Conservation (phyloP, 1,139 yeast genomes). For the Chernovozyma sophiae-reginae region DNA sequence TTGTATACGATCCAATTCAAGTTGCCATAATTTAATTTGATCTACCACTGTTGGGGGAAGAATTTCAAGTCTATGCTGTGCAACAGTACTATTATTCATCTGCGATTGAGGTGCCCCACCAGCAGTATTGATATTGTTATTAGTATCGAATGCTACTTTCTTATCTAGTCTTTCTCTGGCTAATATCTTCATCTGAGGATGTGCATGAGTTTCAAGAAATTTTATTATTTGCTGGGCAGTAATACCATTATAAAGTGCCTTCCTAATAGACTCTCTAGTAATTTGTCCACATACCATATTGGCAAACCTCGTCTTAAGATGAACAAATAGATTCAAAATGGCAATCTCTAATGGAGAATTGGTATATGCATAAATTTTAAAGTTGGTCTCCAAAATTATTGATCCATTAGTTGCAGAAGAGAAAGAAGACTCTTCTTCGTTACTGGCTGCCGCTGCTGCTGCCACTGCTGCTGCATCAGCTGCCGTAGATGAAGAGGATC, state of each 20-base stretch:
- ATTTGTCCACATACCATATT: constrained; percentile 93
- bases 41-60: constrained; percentile 95
- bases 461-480: constrained; percentile 15
- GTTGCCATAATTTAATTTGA: constrained; percentile 93
- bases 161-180: constrained; percentile 68
- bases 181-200: constrained; percentile 77
- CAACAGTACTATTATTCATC: constrained; percentile 18
- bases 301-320: constrained; percentile 75
- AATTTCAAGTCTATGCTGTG: constrained; percentile 52
- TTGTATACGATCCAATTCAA: constrained; percentile 88
- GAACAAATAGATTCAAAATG: constrained; percentile 81
- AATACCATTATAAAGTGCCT: constrained; percentile 83
- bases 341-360: constrained; percentile 95
- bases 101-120: constrained; percentile 39
- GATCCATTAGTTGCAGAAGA: constrained; percentile 47
- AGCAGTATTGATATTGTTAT: constrained; percentile 52
- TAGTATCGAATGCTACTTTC: constrained; percentile 61
- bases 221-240: constrained; percentile 92
- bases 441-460: constrained; percentile 14
- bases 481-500: constrained; percentile 18
- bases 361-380: constrained; percentile 89
- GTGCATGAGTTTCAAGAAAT: constrained; percentile 88
- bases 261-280: constrained; percentile 85
- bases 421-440: constrained; percentile 10
- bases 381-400: constrained; percentile 87